Evolutionary conservation across 1,284 basidiomycete genomes (phyloP), one percentile per base, ranked within the genome.

Genomic region (Ustilago nuda): DNA sequence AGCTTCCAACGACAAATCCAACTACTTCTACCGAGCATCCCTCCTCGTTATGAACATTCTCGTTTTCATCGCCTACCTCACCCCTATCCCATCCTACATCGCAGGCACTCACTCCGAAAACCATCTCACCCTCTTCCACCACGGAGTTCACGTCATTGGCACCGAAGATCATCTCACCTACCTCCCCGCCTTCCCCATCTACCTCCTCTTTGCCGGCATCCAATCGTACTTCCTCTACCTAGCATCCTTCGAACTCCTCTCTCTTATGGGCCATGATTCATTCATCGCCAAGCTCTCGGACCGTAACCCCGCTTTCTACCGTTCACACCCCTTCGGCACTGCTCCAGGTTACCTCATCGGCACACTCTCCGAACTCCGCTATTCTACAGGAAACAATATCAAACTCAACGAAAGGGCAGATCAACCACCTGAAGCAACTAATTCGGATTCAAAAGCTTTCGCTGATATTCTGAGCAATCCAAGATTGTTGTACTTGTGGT

Each of bases 101-200:
- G 56, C 67, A 35, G 83, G 83, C 15, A 74, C 80, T 33, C 84
- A 85, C 56, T 81, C 83, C 0, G 81, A 83, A 56, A 85, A 79
- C 64, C 83, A 85, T 60, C 58, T 83, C 6, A 78, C 78, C 13
- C 75, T 85, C 33, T 82, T 83, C 65, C 72, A 80, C 37, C 73
- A 77, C 54, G 71, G 67, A 35, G 72, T 81, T 12, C 61, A 79
- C 56, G 68, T 75, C 23, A 71, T 84, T n/a, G 81, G 78, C 43
- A 83, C 81, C 30, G 76, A 81, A 51, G 81, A 83, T 7, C 83
- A 85, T 55, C 61, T 85, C 13, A 80, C 79, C 48, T 82, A 82
- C 48, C 77, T 85, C 39, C 84, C 84, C 17, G 83, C 82, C 0
- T 78, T 80, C 45, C 84, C 84, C 11, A 80, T 85, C 74, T 85